These are phyloP conservation scores for Handroanthus guayacan DNA, from an alignment of 257 asterid species.

Conservation along the genomic window DNA sequence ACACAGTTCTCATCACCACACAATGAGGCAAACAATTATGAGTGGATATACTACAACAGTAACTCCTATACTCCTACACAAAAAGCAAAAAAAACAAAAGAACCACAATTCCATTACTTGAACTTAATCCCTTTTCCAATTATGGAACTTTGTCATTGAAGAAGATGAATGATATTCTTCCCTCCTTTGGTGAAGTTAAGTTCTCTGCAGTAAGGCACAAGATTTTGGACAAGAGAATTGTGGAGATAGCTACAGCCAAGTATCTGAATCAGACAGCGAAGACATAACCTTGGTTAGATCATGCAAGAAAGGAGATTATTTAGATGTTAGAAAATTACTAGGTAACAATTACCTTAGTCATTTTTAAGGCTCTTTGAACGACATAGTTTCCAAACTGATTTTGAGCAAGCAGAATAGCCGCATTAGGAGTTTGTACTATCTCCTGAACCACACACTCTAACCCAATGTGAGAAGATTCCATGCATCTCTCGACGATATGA, in stretches of 20 bases:
- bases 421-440: constrained; percentile 12
- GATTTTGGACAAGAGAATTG: neutral
- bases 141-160: neutral
- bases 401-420: constrained; percentile 37
- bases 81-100: neutral
- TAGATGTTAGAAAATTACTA: too few relatives aligned
- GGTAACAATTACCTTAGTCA: neutral
- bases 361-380: constrained; percentile 53
- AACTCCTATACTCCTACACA: neutral
- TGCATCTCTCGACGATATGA: constrained; percentile 52
- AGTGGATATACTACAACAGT: neutral
- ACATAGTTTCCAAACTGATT: constrained; percentile 56
- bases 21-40: neutral
- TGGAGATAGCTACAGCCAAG: neutral
- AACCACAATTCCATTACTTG: neutral
- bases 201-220: neutral
- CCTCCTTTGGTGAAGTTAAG: constrained; percentile 1
- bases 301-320: too few relatives aligned
- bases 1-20: neutral
- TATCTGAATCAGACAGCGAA: constrained; percentile 1
- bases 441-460: constrained; percentile 26
- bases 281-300: neutral
- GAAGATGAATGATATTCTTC: neutral
- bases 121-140: neutral
- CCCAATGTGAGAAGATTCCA: constrained; percentile 29